phyloP scores from a whole-genome alignment of 2,329 filamentous ascomycete species.

The Ilyonectria destructans region DNA sequence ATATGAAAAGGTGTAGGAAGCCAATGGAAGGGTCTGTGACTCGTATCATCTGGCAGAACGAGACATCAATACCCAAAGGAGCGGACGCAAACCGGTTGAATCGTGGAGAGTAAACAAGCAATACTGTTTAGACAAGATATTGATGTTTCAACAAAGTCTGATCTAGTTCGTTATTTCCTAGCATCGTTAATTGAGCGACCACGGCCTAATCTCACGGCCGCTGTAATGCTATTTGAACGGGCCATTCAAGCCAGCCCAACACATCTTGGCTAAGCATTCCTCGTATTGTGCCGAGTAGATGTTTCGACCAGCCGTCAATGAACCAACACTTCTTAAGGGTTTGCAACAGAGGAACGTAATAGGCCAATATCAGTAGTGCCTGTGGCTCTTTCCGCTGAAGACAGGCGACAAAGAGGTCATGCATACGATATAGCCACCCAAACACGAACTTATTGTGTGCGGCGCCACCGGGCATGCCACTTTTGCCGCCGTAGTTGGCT shows the following conservation, averaged over 20 bases:
- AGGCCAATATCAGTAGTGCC: conserved; percentile 48
- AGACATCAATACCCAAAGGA: conserved; percentile 9
- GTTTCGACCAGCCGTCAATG: conserved; percentile 34
- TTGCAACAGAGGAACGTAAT: conserved; percentile 39
- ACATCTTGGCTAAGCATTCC: conserved; percentile 38
- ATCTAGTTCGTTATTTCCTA: conserved; percentile 12
- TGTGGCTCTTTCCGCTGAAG: conserved; percentile 48
- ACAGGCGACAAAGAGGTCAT: conserved; percentile 47
- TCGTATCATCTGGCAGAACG: not conserved
- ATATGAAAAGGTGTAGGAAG: conserved; percentile 11
- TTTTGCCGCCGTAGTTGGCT: conserved; percentile 44
- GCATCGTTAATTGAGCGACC: conserved; percentile 17
- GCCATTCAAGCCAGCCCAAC: conserved; percentile 47
- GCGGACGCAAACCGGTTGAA: conserved; percentile 2
- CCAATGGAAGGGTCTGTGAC: not conserved
- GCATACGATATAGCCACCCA: conserved; percentile 50
- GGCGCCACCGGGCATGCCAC: conserved; percentile 39
- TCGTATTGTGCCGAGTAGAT: conserved; percentile 45
- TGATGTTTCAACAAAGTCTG: conserved; percentile 6
- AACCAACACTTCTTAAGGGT: conserved; percentile 36
- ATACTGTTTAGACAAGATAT: not conserved
- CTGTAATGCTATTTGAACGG: conserved; percentile 38
- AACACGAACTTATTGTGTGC: conserved; percentile 43
- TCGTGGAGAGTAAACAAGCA: not conserved
- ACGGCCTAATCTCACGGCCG: conserved; percentile 17